A percentile compares a stretch with the other conserved stretches of the same genome.
Conservation (phyloP, 2,329 filamentous ascomycete species). For the Magnaporthales sp. region DNA sequence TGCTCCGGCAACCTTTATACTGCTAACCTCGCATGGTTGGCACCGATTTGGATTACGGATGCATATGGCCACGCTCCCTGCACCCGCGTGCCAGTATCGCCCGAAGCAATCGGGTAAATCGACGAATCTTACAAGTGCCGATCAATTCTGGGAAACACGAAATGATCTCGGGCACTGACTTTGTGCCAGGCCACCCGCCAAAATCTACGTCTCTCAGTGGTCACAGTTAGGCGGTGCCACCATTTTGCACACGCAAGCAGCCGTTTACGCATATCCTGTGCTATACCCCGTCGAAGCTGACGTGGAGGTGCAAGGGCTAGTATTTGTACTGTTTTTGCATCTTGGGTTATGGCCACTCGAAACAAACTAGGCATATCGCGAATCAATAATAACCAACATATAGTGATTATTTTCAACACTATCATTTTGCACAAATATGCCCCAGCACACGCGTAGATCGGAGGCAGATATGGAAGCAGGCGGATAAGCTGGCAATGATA, state of each 20-base stretch:
- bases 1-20: not conserved
- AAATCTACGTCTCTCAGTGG: not conserved
- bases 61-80: not conserved
- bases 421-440: too few relatives aligned
- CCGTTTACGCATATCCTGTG: not conserved
- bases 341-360: not conserved
- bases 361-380: not conserved
- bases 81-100: not conserved
- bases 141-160: not conserved
- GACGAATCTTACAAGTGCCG: not conserved
- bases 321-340: not conserved
- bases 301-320: not conserved
- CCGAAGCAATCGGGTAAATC: not conserved
- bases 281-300: not conserved
- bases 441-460: too few relatives aligned
- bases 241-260: not conserved
- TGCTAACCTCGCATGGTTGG: not conserved
- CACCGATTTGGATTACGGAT: not conserved
- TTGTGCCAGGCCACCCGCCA: not conserved
- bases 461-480: too few relatives aligned
- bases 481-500: too few relatives aligned
- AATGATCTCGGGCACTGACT: not conserved
- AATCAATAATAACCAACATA: too few relatives aligned
- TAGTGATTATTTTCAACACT: too few relatives aligned
- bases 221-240: not conserved